Evolutionary conservation across 2,329 filamentous ascomycete species (phyloP).

Genomic region (Penicillium vulpinum): DNA sequence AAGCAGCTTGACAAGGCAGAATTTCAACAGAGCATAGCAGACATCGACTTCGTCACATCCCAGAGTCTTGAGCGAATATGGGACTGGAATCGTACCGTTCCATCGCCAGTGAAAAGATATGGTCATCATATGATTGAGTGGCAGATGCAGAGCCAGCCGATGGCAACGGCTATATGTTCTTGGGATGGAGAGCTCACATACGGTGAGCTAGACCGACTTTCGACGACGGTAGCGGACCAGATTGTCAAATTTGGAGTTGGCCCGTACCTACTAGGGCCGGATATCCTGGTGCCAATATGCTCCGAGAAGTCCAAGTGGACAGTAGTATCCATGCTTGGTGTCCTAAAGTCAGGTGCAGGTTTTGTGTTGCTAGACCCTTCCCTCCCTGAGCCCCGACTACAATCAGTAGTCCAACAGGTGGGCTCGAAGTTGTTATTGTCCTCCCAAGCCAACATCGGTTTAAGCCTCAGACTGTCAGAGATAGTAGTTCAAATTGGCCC

Average conservation of each 20-base stretch:
- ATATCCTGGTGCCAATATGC: not conserved
- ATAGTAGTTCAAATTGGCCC: not conserved
- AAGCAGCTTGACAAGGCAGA: not conserved
- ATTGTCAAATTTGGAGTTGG: not conserved
- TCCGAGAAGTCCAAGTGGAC: not conserved
- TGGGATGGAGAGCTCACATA: constrained; percentile 4
- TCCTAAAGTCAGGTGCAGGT: not conserved
- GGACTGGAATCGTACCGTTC: not conserved
- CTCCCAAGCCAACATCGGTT: not conserved
- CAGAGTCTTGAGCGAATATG: not conserved
- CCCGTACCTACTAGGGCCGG: not conserved
- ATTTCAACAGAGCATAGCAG: not conserved
- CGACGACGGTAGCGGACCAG: not conserved
- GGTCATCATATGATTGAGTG: not conserved
- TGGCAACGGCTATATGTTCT: not conserved
- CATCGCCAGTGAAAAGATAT: not conserved
- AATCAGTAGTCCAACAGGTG: not conserved
- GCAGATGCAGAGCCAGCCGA: not conserved
- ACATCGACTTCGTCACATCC: not conserved
- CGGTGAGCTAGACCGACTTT: not conserved
- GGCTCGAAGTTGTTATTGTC: not conserved
- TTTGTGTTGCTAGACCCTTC: not conserved
- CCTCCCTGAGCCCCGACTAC: not conserved
- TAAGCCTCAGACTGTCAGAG: not conserved
- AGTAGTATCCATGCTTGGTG: not conserved